Conservation (phyloP, 2,329 filamentous ascomycete genomes). For the Talaromyces piceae region DNA sequence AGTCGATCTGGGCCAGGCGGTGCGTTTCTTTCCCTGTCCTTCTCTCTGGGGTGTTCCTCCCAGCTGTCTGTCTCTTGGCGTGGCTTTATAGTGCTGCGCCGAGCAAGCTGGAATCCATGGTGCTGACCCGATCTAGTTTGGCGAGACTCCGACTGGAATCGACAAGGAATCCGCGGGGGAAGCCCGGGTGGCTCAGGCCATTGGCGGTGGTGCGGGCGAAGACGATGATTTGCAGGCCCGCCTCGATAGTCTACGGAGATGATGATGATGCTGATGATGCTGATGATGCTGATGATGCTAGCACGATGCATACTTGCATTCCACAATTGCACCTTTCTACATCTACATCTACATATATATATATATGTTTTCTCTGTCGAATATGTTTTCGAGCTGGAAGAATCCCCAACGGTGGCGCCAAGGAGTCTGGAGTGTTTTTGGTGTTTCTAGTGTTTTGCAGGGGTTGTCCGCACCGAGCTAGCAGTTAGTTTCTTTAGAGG, state of each 20-base stretch:
- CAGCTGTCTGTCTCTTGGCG: background rate
- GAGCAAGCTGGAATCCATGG: too few relatives aligned
- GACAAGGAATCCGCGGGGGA: constrained; percentile 68
- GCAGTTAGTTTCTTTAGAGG: too few relatives aligned
- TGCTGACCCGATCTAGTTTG: constrained; percentile 62
- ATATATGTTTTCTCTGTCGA: background rate
- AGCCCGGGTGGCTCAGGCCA: constrained; percentile 73
- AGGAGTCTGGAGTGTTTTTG: background rate
- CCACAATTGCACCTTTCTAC: too few relatives aligned
- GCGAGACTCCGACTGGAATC: constrained; percentile 80
- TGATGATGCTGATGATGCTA: too few relatives aligned
- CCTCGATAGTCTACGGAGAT: constrained; percentile 72
- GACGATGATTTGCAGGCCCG: constrained; percentile 93
- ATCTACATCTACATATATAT: too few relatives aligned
- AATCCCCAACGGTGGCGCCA: background rate
- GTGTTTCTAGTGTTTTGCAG: too few relatives aligned
- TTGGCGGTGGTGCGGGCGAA: constrained; percentile 52
- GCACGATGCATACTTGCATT: too few relatives aligned
- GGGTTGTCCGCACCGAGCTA: too few relatives aligned
- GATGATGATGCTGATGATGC: background rate
- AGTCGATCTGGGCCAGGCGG: constrained; percentile 80
- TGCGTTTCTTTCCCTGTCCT: constrained; percentile 46
- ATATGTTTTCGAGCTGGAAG: background rate
- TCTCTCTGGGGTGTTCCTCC: background rate
- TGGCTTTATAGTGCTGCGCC: too few relatives aligned